phyloP scores from a whole-genome alignment of 441 rosid genomes.

The Gossypium gossypioides region DNA sequence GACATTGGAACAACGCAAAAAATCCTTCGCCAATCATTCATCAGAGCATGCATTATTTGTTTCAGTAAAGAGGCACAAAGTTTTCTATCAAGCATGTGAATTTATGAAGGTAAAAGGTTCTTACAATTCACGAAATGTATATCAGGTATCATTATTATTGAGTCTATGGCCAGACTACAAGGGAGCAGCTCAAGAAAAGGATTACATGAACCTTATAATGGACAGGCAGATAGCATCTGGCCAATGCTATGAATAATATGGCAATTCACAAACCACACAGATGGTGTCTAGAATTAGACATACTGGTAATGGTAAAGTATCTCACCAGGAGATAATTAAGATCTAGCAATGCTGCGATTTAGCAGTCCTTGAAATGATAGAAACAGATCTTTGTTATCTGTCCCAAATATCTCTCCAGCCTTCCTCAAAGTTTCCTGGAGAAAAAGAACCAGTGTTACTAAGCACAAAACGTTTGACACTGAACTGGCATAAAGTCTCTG shows the following conservation, averaged over 20 bases:
- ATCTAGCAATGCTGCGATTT: conserved; percentile 47
- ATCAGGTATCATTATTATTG: neutral
- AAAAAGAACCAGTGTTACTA: neutral
- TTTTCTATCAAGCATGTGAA: neutral
- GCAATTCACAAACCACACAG: neutral
- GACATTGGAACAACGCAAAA: neutral
- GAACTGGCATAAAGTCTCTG: neutral
- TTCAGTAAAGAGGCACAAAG: neutral
- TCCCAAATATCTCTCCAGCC: conserved; percentile 87
- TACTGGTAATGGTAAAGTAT: conserved; percentile 19
- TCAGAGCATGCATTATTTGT: neutral
- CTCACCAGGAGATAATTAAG: conserved; percentile 11
- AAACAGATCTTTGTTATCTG: conserved; percentile 75
- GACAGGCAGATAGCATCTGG: neutral
- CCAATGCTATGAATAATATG: neutral
- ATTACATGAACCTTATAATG: neutral
- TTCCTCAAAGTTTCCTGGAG: conserved; percentile 81
- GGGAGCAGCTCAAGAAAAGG: neutral
- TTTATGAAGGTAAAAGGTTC: neutral
- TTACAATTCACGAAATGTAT: neutral
- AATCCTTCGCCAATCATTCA: neutral
- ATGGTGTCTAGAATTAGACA: conserved; percentile 3
- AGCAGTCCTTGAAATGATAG: conserved; percentile 78
- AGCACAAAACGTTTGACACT: neutral
- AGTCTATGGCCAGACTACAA: neutral